phyloP scores from a whole-genome alignment of 2,329 filamentous ascomycete genomes.

The Fusarium equiseti region DNA sequence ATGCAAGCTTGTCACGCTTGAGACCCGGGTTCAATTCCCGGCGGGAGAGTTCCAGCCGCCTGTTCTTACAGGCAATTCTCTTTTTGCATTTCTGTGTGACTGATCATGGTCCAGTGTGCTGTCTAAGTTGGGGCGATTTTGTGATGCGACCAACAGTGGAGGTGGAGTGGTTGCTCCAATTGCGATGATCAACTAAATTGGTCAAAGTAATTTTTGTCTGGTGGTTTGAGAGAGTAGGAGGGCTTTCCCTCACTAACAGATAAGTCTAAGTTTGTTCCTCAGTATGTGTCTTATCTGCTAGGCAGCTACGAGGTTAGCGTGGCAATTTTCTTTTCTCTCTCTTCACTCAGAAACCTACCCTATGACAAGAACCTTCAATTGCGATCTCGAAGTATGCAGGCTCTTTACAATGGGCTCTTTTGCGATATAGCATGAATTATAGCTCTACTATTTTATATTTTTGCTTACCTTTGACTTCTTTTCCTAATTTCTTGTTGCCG shows the following conservation, averaged over 20 bases:
- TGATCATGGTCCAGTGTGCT: background rate
- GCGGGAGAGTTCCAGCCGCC: conserved; percentile 32
- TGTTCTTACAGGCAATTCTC: background rate
- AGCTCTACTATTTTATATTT: too few relatives aligned
- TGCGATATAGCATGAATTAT: too few relatives aligned
- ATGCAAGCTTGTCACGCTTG: conserved; percentile 35
- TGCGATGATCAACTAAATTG: background rate
- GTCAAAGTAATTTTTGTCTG: background rate
- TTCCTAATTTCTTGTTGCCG: background rate
- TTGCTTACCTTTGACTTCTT: background rate
- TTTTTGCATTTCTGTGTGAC: fast-evolving
- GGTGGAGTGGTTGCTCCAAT: background rate
- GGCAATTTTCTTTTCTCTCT: background rate
- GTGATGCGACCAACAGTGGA: background rate
- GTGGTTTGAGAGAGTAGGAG: too few relatives aligned
- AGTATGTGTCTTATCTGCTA: background rate
- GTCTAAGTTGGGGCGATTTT: background rate
- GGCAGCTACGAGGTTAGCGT: background rate
- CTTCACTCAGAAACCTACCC: background rate
- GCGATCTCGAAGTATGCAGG: too few relatives aligned
- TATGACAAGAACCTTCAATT: background rate
- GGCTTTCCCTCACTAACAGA: background rate
- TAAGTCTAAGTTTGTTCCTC: fast-evolving
- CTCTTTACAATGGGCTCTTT: background rate
- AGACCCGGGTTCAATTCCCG: conserved; percentile 35